Evolutionary conservation across 2,329 filamentous ascomycete species (phyloP).

Genomic region (Septoria petroselini): DNA sequence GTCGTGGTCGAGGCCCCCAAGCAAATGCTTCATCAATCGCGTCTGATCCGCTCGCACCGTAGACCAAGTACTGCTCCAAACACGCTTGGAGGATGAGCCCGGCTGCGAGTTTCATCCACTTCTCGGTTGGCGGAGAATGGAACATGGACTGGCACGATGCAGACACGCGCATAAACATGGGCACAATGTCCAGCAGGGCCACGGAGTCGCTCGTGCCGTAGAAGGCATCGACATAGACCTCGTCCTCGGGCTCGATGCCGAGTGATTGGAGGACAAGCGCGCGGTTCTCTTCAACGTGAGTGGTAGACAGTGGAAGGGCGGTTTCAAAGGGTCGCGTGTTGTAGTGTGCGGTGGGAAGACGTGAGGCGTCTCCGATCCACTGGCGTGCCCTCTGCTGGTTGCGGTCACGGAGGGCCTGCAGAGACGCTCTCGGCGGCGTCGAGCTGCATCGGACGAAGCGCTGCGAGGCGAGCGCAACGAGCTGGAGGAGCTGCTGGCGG

Average conservation of each 20-base stretch:
- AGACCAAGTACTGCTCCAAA: slow-evolving; percentile 48
- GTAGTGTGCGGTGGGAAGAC: slow-evolving; percentile 21
- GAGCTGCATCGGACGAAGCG: slow-evolving; percentile 41
- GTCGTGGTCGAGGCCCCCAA: slow-evolving; percentile 41
- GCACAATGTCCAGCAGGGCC: slow-evolving; percentile 44
- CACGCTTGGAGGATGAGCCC: slow-evolving; percentile 52
- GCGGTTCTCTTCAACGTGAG: slow-evolving; percentile 28
- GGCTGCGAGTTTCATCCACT: slow-evolving; percentile 48
- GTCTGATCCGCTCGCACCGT: slow-evolving; percentile 39
- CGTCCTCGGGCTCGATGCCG: slow-evolving; percentile 28
- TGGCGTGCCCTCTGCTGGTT: slow-evolving; percentile 38
- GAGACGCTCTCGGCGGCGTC: slow-evolving; percentile 39
- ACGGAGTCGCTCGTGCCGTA: slow-evolving; percentile 38
- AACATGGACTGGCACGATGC: slow-evolving; percentile 37
- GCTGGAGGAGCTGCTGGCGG: slow-evolving; percentile 50
- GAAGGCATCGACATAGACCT: slow-evolving; percentile 29
- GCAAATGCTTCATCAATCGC: slow-evolving; percentile 46
- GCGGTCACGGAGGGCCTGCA: slow-evolving; percentile 38
- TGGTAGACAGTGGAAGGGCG: slow-evolving; percentile 14
- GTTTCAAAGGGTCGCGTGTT: slow-evolving; percentile 19
- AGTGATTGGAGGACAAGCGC: slow-evolving; percentile 26
- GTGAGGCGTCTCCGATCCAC: slow-evolving; percentile 28
- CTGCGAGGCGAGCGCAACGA: slow-evolving; percentile 47
- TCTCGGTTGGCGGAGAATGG: slow-evolving; percentile 37
- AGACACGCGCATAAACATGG: slow-evolving; percentile 51